These are phyloP conservation scores for Apiosordaria backusii DNA, from an alignment of 495 filamentous ascomycete genomes.

Conservation along the genomic window DNA sequence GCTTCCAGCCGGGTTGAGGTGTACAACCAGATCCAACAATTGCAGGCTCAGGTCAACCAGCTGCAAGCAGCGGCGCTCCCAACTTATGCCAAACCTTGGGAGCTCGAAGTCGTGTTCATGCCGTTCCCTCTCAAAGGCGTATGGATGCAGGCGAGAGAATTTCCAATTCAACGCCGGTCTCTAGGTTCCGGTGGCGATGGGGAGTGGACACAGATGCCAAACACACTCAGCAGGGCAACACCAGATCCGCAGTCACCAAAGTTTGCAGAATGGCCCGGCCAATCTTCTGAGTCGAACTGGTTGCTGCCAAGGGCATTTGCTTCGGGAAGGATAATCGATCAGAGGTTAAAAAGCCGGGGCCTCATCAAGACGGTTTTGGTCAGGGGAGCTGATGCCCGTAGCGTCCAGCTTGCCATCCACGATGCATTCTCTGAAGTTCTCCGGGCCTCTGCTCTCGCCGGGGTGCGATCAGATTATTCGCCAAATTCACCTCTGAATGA, in stretches of 20 bases:
- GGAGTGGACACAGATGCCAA: slow-evolving; percentile 54
- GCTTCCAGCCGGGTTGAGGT: slow-evolving; percentile 40
- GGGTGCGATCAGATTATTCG: slow-evolving; percentile 21
- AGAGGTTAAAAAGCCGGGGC: slow-evolving; percentile 62
- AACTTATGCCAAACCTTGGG: slow-evolving; percentile 57
- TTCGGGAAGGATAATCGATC: slow-evolving; percentile 50
- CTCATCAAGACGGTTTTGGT: slow-evolving; percentile 59
- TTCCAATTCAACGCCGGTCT: slow-evolving; percentile 42
- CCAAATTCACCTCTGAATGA: slow-evolving; percentile 34
- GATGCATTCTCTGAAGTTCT: slow-evolving; percentile 55
- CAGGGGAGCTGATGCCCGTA: slow-evolving; percentile 53
- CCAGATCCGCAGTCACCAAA: slow-evolving; percentile 42
- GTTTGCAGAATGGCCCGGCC: slow-evolving; percentile 44
- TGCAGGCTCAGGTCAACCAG: slow-evolving; percentile 54
- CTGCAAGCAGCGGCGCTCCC: slow-evolving; percentile 56
- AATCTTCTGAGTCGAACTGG: slow-evolving; percentile 48
- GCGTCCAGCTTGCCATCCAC: slow-evolving; percentile 57
- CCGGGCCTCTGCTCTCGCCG: slow-evolving; percentile 26
- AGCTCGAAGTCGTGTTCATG: slow-evolving; percentile 65
- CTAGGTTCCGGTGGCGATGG: slow-evolving; percentile 44
- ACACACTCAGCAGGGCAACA: slow-evolving; percentile 39
- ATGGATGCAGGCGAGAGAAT: slow-evolving; percentile 53
- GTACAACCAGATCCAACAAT: slow-evolving; percentile 48
- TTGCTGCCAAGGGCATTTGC: slow-evolving; percentile 58
- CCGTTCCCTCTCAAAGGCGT: slow-evolving; percentile 63